Percentiles rank a stretch among this genome's conserved stretches.
Evolutionary conservation across 768 basidiomycete genomes (phyloP).

Genomic region (Leccinum disarticulatum): DNA sequence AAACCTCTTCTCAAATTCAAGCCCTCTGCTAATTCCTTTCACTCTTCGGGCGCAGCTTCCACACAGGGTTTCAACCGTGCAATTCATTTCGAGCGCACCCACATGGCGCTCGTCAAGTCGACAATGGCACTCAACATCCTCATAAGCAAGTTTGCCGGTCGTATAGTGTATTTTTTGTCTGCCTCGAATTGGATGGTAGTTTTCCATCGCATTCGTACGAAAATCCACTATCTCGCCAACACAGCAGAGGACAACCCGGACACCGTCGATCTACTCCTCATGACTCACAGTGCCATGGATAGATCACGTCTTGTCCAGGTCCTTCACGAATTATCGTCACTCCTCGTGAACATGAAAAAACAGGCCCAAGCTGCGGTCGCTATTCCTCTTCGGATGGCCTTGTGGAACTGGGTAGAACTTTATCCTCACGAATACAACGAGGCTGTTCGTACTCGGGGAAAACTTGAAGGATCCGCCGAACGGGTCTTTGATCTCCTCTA

Average conservation of each 20-base stretch:
- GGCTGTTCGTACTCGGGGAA: constrained; percentile 57
- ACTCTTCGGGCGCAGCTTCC: constrained; percentile 38
- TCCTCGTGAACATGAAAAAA: constrained; percentile 78
- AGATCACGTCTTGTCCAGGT: constrained; percentile 64
- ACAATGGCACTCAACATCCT: constrained; percentile 55
- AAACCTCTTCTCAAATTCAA: constrained; percentile 32
- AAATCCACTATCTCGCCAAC: constrained; percentile 65
- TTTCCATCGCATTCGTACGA: constrained; percentile 63
- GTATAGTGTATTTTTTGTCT: constrained; percentile 83
- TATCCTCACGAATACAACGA: constrained; percentile 81
- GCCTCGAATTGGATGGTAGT: constrained; percentile 86
- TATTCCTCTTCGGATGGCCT: constrained; percentile 66
- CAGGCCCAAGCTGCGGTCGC: constrained; percentile 74
- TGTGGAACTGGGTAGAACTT: constrained; percentile 90
- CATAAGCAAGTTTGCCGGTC: constrained; percentile 70
- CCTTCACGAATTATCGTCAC: constrained; percentile 76
- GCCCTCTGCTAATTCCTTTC: constrained; percentile 42
- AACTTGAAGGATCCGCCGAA: constrained; percentile 80
- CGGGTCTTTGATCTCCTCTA: constrained; percentile 82
- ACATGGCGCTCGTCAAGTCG: constrained; percentile 57
- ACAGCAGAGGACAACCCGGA: constrained; percentile 58
- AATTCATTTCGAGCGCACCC: constrained; percentile 58
- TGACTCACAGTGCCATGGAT: constrained; percentile 78
- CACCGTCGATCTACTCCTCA: constrained; percentile 69
- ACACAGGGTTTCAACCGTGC: constrained; percentile 25